Evolutionary conservation across 2,329 filamentous ascomycete species (phyloP), one percentile per base, ranked within the genome.

Genomic region (Trichoderma endophyticum): DNA sequence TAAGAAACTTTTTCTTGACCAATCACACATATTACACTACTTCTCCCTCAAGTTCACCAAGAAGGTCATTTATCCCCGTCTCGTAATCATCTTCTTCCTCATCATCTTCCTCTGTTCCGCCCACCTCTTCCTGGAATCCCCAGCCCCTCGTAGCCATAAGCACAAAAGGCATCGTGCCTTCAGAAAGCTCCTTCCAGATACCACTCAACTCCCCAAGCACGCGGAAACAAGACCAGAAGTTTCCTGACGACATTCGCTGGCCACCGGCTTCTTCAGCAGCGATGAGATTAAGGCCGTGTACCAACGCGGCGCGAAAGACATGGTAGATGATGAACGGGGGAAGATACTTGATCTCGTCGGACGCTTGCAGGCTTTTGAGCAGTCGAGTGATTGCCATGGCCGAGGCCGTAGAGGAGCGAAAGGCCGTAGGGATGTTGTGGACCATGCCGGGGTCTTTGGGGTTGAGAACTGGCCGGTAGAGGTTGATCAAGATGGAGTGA

Each of bases 141-240:
- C 70, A 71, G 2, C 21, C 32, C 32, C 70, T 66, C 61, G 62
- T 66, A 12, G 70, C 70, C 32, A 60, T 32, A 18, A 66, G 70
- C 18, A 66, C 39, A 54, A 66, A 66, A 14, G 70, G 70, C 54
- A 54, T 66, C 28, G 56, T 30, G 18, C 54, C 36, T 6, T 66
- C 70, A 14, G 51, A 43, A 24, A 71, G 34, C 28, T 71, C 70
- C 39, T 61, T 71, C 70, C 70, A 71, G 12, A 66, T 36, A 15
- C 36, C 26, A 3, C 70, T 39, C 54, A 71, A 12, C 28, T 71
- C 70, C 12, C 70, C 70, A 5, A 71, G n/a, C 18, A 48, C 36
- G 1, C 70, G 70, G 24, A 71, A 61, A 9, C 61, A 66, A n/a
- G 39, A n/a, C 70, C 70, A 71, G 14, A 71, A 71, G 28, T 67